Evolutionary conservation across 2,329 filamentous ascomycete species (phyloP), one percentile per base, ranked within the genome.

Genomic region (Phialophora macrospora): DNA sequence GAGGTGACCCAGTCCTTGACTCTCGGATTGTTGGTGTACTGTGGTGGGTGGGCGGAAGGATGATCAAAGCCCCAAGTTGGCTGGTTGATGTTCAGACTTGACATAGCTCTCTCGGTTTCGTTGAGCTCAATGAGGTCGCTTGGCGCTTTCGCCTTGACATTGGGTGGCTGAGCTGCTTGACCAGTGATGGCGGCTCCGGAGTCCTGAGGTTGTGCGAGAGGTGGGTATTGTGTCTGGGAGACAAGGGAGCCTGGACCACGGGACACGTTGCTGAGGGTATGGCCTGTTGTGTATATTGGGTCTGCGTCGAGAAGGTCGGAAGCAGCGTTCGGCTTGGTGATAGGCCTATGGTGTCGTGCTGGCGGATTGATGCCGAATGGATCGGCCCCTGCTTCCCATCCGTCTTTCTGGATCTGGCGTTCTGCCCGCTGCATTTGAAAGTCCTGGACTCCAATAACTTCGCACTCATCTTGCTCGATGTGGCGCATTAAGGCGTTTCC

Each of bases 381-480:
- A 11, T 66, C 62, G 8, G 41, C 44, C 20, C 49, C 44, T 44
- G 57, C 51, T 26, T 49, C 41, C 69, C 77, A 71, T 1, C 70
- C 74, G 55, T 74, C 74, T 62, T 76, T 79, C 60, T 82, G 74
- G 48, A 86, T 76, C 34, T 79, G 73, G 70, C 84, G 86, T 72
- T 85, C 81, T 17, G 81, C 77, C 24, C 85, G 78, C 55, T 82
- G 77, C n/a, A 77, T 77, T 17, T 79, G 73, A 65, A 87, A 84
- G 12, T 82, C 75, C 0, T 73, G 65, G 0, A 76, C 69, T 1
- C 68, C 71, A 66, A 87, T 82, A 2, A 73, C 74, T 0, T 68
- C 55, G 71, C 86, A 88, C 41, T 81, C 73, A 22, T 81, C 81
- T 9, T 78, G 76, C 70, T 88, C 85, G 22, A 88, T 79, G 69